Evolutionary conservation across 768 basidiomycete species (phyloP), one percentile per base, ranked within the genome.

Genomic region (Leucosporidium scottii): DNA sequence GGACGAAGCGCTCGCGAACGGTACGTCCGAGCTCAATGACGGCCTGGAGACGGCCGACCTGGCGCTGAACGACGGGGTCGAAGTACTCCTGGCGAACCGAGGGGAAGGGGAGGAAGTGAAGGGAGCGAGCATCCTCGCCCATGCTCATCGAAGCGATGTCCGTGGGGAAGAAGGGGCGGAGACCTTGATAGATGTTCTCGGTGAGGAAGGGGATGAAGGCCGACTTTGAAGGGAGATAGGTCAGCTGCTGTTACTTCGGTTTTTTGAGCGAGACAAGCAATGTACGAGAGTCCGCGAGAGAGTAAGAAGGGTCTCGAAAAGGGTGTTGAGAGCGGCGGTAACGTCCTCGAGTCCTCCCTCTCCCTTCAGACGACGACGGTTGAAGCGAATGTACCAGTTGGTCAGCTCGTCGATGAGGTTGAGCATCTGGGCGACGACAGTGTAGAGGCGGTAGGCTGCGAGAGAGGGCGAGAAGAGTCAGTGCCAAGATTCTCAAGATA

Each of bases 301-400:
- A 0, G 94, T 98, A 78, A 93, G 88, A 36, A 99, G 80, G 0
- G 93, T 86, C 80, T 98, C 96, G 77, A 97, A 97, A 51, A 99
- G 81, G 28, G 96, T 97, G 77, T 98, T 97, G 76, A 98, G 81
- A 23, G 94, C 96, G 25, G 86, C 80, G 21, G 85, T 77, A 12
- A 93, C 93, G 74, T 98, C 94, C 70, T 91, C 89, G 64, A 83
- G 82, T 3, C 94, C 90, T 74, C 91, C 88, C 78, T 94, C 90
- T 55, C 96, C 96, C 83, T 99, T 99, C 68, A 99, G 81, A 21
- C 96, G 85, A 73, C 87, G 88, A 54, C 96, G 87, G 80, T 99
- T 99, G 82, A 98, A 98, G 58, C 96, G 91, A 77, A 99, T 98
- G 80, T 99, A 99, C 93, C 93, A 97, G 77, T 99, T 99, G 27